Base-by-base conservation (phyloP, 371 early-diverging fungal species). In the Mortierella sp. region DNA sequence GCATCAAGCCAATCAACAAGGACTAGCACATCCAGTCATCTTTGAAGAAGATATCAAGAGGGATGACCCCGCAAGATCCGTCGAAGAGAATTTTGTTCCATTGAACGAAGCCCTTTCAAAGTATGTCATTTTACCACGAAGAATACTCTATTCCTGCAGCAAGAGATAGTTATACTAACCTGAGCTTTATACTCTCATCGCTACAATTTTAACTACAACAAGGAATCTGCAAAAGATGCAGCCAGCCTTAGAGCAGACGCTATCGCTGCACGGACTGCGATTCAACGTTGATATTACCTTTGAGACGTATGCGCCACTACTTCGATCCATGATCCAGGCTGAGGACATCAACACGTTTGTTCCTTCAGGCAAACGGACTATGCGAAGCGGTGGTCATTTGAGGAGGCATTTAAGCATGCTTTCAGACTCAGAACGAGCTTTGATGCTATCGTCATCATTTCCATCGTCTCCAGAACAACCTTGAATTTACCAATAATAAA, bases 381-480 rank as follows among this genome's bases (percentile, higher is more conserved):
- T 80, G 81, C 68, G 81, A 18, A 80, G 81, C 39, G 79, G 79
- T 1, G 79, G 79, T 1, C 78, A 78, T 62, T 14, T 73, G 64
- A 65, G 26, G 22, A 20, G 74, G 18, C 79, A 78, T 40, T 45
- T 78, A 28, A 35, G 62, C 24, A 74, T 64, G 66, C 74, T 74
- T 6, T 73, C 79, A 20, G 79, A 74, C 3, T 58, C 59, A 3
- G 75, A 68, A 35, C 51, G 75, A 16, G 26, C 22, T 3, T 55
- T 65, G 32, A 68, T 77, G 65, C 47, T 72, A 16, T 55, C 57
- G 55, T 68, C 67, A 18, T 37, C 73, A 16, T 43, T 51, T 24
- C 43, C 47, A 54, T 64, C n/a, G n/a, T 26, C 52, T 22, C 55
- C 43, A 54, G 8, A 60, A 9, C 35, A 62, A 11, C 37, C 20